Conservation (phyloP, 768 basidiomycete species). For the Boletus barrowsii region DNA sequence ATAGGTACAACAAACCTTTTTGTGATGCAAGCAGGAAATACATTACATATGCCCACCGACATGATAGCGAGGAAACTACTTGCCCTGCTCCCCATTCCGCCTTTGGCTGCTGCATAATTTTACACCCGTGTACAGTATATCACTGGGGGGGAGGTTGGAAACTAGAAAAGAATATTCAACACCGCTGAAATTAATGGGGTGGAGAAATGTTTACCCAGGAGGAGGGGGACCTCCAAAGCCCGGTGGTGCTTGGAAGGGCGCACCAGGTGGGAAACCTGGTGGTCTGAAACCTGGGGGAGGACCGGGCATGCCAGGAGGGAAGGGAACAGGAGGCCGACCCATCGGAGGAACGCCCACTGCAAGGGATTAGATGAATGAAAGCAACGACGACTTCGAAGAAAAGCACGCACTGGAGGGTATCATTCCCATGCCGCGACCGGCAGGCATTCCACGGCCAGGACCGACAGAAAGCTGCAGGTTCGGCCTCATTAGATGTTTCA, state of each 20-base stretch:
- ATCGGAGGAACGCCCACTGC: slow-evolving; percentile 59
- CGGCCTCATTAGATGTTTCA: slow-evolving; percentile 17
- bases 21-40: slow-evolving; percentile 20
- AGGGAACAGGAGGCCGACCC: slow-evolving; percentile 65
- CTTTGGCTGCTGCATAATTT: slow-evolving; percentile 8
- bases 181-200: background rate
- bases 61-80: slow-evolving; percentile 24
- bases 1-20: slow-evolving; percentile 31
- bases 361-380: slow-evolving; percentile 12
- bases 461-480: slow-evolving; percentile 69
- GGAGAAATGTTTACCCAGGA: slow-evolving; percentile 61
- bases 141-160: slow-evolving; percentile 51
- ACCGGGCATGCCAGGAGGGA: slow-evolving; percentile 78
- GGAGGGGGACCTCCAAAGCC: slow-evolving; percentile 82
- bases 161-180: slow-evolving; percentile 24
- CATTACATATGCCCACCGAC: slow-evolving; percentile 22
- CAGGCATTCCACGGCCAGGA: slow-evolving; percentile 93
- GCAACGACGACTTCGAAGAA: slow-evolving; percentile 14
- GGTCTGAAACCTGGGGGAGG: slow-evolving; percentile 85
- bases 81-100: slow-evolving; percentile 24
- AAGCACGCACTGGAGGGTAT: slow-evolving; percentile 71
- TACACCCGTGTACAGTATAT: slow-evolving; percentile 7
- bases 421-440: slow-evolving; percentile 96
- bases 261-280: slow-evolving; percentile 78
- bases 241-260: slow-evolving; percentile 77